Evolutionary conservation across 371 early-diverging fungal species (phyloP).

Genomic region (Actinomortierella ambigua): DNA sequence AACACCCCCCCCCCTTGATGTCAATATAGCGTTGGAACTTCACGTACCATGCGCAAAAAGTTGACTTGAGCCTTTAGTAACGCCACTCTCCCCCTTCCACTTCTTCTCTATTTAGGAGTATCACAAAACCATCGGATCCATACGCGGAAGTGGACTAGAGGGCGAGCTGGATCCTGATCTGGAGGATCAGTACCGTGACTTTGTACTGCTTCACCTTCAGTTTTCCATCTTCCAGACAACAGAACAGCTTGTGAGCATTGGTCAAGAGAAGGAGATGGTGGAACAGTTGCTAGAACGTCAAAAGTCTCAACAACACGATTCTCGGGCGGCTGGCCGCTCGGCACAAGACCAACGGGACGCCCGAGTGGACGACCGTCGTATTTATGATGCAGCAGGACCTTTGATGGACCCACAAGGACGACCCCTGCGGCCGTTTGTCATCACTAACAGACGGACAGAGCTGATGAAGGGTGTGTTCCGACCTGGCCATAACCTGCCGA

Average conservation of each 20-base stretch:
- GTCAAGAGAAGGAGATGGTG: conserved; percentile 78
- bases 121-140: conserved; percentile 42
- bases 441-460: conserved; percentile 80
- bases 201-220: conserved; percentile 63
- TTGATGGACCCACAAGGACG: conserved; percentile 37
- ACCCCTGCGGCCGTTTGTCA: conserved; percentile 88
- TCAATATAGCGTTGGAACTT: too few species aligned
- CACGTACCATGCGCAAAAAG: too few species aligned
- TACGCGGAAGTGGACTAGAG: conserved; percentile 26
- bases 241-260: conserved; percentile 67
- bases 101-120: conserved; percentile 24
- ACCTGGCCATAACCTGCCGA: conserved; percentile 89
- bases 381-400: conserved; percentile 37
- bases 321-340: conserved; percentile 27
- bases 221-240: conserved; percentile 63
- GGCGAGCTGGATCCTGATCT: conserved; percentile 56
- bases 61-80: too few species aligned
- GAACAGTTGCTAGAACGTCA: conserved; percentile 60
- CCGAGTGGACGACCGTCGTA: conserved; percentile 20
- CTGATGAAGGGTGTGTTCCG: conserved; percentile 84
- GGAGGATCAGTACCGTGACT: conserved; percentile 72
- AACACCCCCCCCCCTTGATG: neutral
- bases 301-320: conserved; percentile 44
- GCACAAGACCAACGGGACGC: conserved; percentile 22
- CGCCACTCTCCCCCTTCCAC: too few species aligned